Evolutionary conservation across 23 red algal genomes (phyloP).

Genomic region (Pyropia yezoensis): DNA sequence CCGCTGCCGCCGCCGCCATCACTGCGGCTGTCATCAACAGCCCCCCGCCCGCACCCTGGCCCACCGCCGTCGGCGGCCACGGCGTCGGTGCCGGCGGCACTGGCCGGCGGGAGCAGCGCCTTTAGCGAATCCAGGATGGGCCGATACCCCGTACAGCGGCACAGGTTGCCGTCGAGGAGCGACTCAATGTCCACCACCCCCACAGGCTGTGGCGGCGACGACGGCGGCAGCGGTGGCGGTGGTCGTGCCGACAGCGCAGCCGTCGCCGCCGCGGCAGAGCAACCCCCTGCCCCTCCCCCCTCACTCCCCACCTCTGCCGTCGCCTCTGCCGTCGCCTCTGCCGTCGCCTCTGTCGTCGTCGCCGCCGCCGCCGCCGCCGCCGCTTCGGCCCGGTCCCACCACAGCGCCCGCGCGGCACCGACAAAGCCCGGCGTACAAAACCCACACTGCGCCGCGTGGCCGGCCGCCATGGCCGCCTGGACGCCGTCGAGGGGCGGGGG

Average conservation of each 20-base stretch:
- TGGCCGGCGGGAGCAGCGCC: conserved; percentile 4
- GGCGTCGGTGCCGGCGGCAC: not conserved
- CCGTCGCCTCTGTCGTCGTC: too few relatives aligned
- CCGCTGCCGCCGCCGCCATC: too few relatives aligned
- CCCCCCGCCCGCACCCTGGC: conserved; percentile 10
- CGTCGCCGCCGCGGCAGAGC: too few relatives aligned
- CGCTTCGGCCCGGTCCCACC: conserved; percentile 17
- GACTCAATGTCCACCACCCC: conserved; percentile 40
- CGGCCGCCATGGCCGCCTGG: conserved; percentile 31
- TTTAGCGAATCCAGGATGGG: conserved; percentile 71
- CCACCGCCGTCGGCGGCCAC: conserved; percentile 11
- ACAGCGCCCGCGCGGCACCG: conserved; percentile 51
- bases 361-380: not conserved
- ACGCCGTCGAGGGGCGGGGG: conserved; percentile 41
- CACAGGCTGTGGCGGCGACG: conserved; percentile 4
- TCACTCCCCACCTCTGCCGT: too few relatives aligned
- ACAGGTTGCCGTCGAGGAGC: conserved; percentile 77
- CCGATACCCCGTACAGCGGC: conserved; percentile 83
- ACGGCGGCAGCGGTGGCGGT: not conserved
- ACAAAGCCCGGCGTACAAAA: conserved; percentile 89
- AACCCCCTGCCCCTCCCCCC: too few relatives aligned
- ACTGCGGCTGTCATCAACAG: not conserved
- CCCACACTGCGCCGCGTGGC: conserved; percentile 65
- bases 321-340: too few relatives aligned
- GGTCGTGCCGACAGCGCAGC: too few relatives aligned